These are phyloP conservation scores for Teratosphaeria pseudoeucalypti DNA, from an alignment of 2,329 filamentous ascomycete species.

Conservation along the genomic window DNA sequence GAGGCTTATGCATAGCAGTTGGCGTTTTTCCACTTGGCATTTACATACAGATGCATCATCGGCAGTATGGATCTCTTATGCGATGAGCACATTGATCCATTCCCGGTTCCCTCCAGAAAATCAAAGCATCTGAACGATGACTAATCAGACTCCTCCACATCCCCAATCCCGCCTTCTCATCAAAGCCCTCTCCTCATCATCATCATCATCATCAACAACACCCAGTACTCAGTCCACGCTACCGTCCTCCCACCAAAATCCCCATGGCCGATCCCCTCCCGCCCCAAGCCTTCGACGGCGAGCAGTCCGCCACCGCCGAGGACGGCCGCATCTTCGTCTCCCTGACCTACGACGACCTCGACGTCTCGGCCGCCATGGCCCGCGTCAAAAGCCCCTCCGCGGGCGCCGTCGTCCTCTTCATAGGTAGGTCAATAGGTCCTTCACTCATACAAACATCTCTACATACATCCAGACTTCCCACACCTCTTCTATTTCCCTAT, in stretches of 20 bases:
- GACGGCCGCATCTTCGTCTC: constrained; percentile 51
- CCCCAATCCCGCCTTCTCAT: no score
- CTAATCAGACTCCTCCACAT: not conserved
- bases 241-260: not conserved
- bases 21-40: no score
- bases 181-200: not conserved
- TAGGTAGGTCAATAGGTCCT: constrained; percentile 39
- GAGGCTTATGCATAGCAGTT: no score
- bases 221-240: not conserved
- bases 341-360: constrained; percentile 54
- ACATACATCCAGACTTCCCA: no score
- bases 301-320: constrained; percentile 25
- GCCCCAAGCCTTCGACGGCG: constrained; percentile 14
- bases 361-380: constrained; percentile 48
- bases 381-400: constrained; percentile 62
- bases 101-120: no score
- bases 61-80: no score
- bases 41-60: no score
- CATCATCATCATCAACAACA: not conserved
- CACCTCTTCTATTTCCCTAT: no score
- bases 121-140: no score
- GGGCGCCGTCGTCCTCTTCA: constrained; percentile 67
- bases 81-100: no score
- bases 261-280: not conserved
- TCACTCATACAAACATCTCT: not conserved